Conservation (phyloP, 176 grass and related monocot species). For the Oryza officinalis region DNA sequence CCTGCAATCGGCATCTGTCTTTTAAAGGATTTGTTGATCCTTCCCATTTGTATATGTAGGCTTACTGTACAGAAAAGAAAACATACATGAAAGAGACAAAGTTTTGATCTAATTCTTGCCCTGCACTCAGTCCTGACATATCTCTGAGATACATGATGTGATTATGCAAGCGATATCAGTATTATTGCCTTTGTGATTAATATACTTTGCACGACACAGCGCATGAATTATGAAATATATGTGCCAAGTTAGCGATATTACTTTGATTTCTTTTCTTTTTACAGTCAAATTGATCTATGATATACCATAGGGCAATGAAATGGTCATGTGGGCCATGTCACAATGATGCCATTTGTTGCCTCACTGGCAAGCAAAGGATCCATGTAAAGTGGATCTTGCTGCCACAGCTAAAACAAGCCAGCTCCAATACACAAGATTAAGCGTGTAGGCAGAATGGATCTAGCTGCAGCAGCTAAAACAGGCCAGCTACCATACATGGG, state of each 20-base stretch:
- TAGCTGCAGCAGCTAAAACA: background rate
- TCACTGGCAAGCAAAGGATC: background rate
- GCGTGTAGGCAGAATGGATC: background rate
- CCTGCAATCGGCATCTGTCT: conserved; percentile 37
- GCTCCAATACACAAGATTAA: background rate
- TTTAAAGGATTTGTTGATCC: conserved; percentile 31
- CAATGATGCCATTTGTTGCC: background rate
- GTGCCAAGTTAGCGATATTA: background rate
- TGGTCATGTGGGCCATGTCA: background rate
- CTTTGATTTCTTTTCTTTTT: background rate
- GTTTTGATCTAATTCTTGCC: conserved; percentile 30
- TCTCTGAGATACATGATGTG: background rate
- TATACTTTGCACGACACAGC: background rate
- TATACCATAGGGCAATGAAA: background rate
- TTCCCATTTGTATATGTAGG: conserved; percentile 4
- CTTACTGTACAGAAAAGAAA: conserved; percentile 22
- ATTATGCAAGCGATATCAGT: background rate
- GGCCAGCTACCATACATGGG: background rate
- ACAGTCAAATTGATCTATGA: background rate
- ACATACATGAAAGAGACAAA: conserved; percentile 14
- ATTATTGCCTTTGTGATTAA: background rate
- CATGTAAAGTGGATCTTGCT: background rate
- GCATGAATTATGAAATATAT: background rate
- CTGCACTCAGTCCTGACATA: background rate
- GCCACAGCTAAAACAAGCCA: background rate